Percentiles rank a stretch among this genome's conserved stretches.
These are phyloP conservation scores for Penicillium capsulatum DNA, from an alignment of 2,329 filamentous ascomycete species.

Conservation along the genomic window DNA sequence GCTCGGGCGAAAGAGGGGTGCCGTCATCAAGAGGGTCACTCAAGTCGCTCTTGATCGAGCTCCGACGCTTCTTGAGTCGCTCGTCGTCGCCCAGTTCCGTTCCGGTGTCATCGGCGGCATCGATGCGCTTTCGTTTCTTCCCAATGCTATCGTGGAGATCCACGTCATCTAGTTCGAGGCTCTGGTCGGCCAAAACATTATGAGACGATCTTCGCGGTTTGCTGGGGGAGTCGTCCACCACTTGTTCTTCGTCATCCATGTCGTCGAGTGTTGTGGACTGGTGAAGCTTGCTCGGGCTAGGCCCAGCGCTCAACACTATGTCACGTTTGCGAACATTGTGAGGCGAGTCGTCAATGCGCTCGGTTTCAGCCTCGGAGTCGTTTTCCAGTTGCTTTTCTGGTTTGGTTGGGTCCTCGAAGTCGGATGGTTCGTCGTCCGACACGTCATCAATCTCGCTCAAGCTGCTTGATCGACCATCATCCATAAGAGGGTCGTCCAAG, in stretches of 20 bases:
- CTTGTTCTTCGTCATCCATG: constrained; percentile 49
- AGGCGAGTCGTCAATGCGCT: constrained; percentile 86
- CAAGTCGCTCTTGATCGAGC: constrained; percentile 36
- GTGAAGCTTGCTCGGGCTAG: constrained; percentile 73
- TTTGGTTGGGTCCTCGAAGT: constrained; percentile 47
- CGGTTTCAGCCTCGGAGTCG: constrained; percentile 87
- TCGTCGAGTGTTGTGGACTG: constrained; percentile 50
- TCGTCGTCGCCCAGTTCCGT: constrained; percentile 38
- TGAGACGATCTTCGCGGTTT: constrained; percentile 35
- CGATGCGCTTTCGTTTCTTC: constrained; percentile 42
- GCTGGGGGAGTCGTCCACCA: constrained; percentile 39
- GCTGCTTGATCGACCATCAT: constrained; percentile 79
- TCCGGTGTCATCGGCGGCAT: constrained; percentile 34
- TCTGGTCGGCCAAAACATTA: constrained; percentile 27
- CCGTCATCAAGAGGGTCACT: constrained; percentile 36
- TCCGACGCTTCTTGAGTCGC: constrained; percentile 40
- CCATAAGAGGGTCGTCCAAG: constrained; percentile 45
- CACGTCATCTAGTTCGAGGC: constrained; percentile 24
- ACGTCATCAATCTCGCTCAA: constrained; percentile 89
- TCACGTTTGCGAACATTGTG: constrained; percentile 61
- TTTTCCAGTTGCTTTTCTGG: constrained; percentile 58
- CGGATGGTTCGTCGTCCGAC: constrained; percentile 58
- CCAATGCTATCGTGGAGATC: constrained; percentile 30
- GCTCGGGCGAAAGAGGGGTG: constrained; percentile 33
- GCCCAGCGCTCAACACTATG: constrained; percentile 60